These are phyloP conservation scores for Diaporthe vaccinii DNA, from an alignment of 2,329 filamentous ascomycete species.

Conservation along the genomic window DNA sequence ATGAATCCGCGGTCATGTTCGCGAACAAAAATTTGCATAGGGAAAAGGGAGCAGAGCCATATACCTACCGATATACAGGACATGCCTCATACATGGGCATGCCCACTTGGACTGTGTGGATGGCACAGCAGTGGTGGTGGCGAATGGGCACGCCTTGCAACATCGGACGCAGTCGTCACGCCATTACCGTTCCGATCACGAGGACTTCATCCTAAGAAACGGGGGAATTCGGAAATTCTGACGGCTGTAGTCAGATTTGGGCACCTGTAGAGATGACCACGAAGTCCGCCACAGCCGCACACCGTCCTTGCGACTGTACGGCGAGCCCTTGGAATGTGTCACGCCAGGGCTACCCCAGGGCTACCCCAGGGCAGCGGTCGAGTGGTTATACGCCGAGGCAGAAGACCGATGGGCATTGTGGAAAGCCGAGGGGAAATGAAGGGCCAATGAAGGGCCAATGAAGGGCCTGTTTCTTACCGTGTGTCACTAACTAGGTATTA, in stretches of 20 bases:
- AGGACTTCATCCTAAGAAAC: neutral
- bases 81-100: neutral
- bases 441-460: too few relatives aligned
- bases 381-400: neutral
- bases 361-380: too few relatives aligned
- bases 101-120: too few relatives aligned
- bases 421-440: neutral
- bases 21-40: neutral
- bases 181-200: neutral
- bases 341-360: neutral
- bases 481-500: neutral
- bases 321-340: neutral
- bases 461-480: too few relatives aligned
- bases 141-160: neutral
- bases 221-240: rapidly evolving
- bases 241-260: too few relatives aligned
- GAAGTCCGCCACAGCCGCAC: neutral
- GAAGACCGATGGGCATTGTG: neutral
- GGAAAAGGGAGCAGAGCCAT: neutral
- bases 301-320: neutral
- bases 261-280: neutral
- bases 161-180: neutral
- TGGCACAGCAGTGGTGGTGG: neutral
- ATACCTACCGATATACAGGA: rapidly evolving
- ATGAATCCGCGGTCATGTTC: too few relatives aligned